Evolutionary conservation across 179 eudicot genomes (phyloP).

Genomic region (Silene noctiflora): DNA sequence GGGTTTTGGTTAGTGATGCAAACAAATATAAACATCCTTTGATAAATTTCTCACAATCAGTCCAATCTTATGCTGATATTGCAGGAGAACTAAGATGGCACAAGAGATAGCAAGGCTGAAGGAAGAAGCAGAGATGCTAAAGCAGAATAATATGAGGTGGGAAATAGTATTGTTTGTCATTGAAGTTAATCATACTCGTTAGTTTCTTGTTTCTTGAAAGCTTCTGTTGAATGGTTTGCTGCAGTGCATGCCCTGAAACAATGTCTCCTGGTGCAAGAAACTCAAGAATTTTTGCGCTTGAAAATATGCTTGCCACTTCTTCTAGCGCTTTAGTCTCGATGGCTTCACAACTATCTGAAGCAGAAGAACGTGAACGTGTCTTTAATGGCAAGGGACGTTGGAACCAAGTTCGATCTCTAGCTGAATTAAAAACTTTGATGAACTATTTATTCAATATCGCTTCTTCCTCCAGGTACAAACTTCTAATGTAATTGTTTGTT

Average conservation of each 20-base stretch:
- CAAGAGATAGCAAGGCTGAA: slow-evolving; percentile 82
- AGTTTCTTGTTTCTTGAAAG: not conserved
- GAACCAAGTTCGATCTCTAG: slow-evolving; percentile 89
- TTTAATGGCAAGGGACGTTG: slow-evolving; percentile 95
- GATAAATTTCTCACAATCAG: not conserved
- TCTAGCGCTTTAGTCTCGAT: slow-evolving; percentile 89
- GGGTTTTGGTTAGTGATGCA: not conserved
- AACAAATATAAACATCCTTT: no score
- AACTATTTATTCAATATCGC: slow-evolving; percentile 79
- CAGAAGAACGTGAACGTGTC: slow-evolving; percentile 89
- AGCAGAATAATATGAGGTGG: slow-evolving; percentile 59
- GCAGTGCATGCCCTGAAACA: slow-evolving; percentile 59
- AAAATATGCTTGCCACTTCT: slow-evolving; percentile 92
- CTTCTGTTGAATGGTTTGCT: slow-evolving; percentile 5
- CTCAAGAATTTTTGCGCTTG: slow-evolving; percentile 88
- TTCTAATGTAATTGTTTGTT: not conserved
- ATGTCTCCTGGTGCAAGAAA: slow-evolving; percentile 99
- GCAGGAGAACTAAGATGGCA: slow-evolving; percentile 96
- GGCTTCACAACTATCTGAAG: slow-evolving; percentile 97
- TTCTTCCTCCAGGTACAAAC: slow-evolving; percentile 69
- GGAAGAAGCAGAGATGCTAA: slow-evolving; percentile 72
- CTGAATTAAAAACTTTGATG: slow-evolving; percentile 86
- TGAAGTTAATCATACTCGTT: not conserved
- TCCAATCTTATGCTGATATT: slow-evolving; percentile 8
- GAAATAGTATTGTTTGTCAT: not conserved